Conservation (phyloP, 805 yeast species). For the Candida peoriensis region DNA sequence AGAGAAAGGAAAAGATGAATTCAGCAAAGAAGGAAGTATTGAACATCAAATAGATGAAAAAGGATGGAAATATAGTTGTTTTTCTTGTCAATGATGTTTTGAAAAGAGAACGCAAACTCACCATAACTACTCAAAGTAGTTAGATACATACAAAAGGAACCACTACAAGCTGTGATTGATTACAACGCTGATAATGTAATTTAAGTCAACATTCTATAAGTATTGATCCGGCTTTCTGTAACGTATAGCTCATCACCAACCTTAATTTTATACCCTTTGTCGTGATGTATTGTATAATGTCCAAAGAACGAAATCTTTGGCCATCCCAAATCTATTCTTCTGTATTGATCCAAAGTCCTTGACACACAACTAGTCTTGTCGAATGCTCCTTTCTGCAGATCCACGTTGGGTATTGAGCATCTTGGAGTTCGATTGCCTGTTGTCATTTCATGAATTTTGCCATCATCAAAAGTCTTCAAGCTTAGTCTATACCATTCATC, state of each 20-base stretch:
- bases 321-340: constrained; percentile 14
- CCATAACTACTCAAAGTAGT: too few relatives aligned
- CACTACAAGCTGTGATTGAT: too few relatives aligned
- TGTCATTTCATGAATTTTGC: constrained; percentile 8
- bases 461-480: not conserved
- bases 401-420: constrained; percentile 18
- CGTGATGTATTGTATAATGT: constrained; percentile 15
- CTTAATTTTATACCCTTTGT: constrained; percentile 11
- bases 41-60: too few relatives aligned
- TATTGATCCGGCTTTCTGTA: constrained; percentile 8
- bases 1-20: too few relatives aligned
- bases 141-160: too few relatives aligned
- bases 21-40: too few relatives aligned
- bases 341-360: constrained; percentile 9
- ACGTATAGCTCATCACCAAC: constrained; percentile 13
- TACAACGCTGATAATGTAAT: too few relatives aligned
- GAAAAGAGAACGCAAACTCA: too few relatives aligned
- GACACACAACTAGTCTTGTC: constrained; percentile 13
- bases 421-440: constrained; percentile 17
- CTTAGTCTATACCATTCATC: constrained; percentile 12
- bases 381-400: constrained; percentile 10
- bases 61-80: too few relatives aligned
- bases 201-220: too few relatives aligned
- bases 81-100: too few relatives aligned
- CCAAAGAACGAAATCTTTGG: constrained; percentile 12